A percentile compares a stretch with the other conserved stretches of the same genome.
Conservation (phyloP, 1,284 basidiomycete species). For the Ustanciosporium gigantosporum region DNA sequence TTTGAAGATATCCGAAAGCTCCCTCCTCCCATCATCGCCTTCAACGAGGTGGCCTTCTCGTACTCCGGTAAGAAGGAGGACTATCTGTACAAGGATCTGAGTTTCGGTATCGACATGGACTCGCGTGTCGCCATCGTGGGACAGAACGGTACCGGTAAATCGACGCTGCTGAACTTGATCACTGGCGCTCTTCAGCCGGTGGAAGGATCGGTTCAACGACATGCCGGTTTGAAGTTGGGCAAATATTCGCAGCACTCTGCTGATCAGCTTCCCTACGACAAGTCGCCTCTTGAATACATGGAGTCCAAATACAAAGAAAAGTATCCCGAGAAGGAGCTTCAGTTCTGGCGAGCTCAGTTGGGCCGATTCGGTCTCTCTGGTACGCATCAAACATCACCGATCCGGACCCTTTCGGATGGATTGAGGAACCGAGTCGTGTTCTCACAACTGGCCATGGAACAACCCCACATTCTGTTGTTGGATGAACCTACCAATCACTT, state of each 20-base stretch:
- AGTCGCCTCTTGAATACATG: conserved; percentile 91
- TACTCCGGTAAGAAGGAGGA: conserved; percentile 84
- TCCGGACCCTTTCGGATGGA: conserved; percentile 90
- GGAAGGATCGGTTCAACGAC: conserved; percentile 84
- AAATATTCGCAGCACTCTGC: conserved; percentile 95
- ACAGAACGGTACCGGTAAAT: conserved; percentile 97
- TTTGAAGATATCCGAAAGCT: conserved; percentile 93
- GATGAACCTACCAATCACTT: conserved; percentile 78
- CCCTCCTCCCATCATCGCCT: conserved; percentile 95
- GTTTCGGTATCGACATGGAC: conserved; percentile 86
- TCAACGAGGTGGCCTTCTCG: conserved; percentile 89
- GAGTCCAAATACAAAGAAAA: conserved; percentile 68
- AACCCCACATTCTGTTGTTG: conserved; percentile 63
- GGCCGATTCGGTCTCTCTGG: conserved; percentile 95
- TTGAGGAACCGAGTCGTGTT: conserved; percentile 91
- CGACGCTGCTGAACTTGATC: conserved; percentile 93
- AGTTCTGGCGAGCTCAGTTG: conserved; percentile 91
- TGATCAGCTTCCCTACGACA: conserved; percentile 94
- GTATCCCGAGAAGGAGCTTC: conserved; percentile 89
- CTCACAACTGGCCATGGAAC: conserved; percentile 71
- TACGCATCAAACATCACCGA: conserved; percentile 87
- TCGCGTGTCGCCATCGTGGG: conserved; percentile 95
- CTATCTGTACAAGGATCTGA: conserved; percentile 83
- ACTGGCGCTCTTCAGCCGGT: conserved; percentile 79
- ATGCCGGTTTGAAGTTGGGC: conserved; percentile 85